Percentiles rank a stretch among this genome's conserved stretches.
Conservation (phyloP, 768 basidiomycete species). For the Trichaptum fuscoviolaceum region DNA sequence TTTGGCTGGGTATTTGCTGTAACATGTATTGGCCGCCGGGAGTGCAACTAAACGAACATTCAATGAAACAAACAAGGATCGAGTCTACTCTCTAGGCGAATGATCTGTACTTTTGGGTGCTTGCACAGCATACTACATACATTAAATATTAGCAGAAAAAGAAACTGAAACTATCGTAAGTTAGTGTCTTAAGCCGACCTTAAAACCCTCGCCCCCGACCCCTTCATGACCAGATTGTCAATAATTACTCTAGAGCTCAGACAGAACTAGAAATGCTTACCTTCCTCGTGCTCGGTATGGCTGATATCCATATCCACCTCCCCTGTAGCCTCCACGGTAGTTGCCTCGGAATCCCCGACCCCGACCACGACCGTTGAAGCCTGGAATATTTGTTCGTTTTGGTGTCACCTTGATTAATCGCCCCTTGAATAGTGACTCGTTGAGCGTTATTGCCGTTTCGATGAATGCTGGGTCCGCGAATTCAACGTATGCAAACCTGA, state of each 20-base stretch:
- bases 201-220: constrained; percentile 75
- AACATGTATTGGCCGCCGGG: no score
- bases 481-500: constrained; percentile 96
- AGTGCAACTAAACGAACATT: no score
- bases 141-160: background rate
- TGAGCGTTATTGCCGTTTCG: constrained; percentile 85
- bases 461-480: constrained; percentile 92
- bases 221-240: constrained; percentile 27
- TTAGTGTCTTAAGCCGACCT: constrained; percentile 3
- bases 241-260: constrained; percentile 10
- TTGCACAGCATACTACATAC: background rate
- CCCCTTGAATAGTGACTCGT: constrained; percentile 94
- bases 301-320: constrained; percentile 51
- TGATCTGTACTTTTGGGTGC: background rate
- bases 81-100: background rate
- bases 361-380: constrained; percentile 79
- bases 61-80: background rate
- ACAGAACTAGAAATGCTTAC: constrained; percentile 34
- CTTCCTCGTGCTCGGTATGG: constrained; percentile 73
- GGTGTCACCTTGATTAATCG: constrained; percentile 91
- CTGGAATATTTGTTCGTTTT: constrained; percentile 94
- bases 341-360: constrained; percentile 55
- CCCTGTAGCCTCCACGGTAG: constrained; percentile 54
- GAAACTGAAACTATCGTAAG: background rate
- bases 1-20: no score